These are phyloP conservation scores for Coccinonectria pachysandricola DNA, from an alignment of 2,329 filamentous ascomycete species.

Conservation along the genomic window DNA sequence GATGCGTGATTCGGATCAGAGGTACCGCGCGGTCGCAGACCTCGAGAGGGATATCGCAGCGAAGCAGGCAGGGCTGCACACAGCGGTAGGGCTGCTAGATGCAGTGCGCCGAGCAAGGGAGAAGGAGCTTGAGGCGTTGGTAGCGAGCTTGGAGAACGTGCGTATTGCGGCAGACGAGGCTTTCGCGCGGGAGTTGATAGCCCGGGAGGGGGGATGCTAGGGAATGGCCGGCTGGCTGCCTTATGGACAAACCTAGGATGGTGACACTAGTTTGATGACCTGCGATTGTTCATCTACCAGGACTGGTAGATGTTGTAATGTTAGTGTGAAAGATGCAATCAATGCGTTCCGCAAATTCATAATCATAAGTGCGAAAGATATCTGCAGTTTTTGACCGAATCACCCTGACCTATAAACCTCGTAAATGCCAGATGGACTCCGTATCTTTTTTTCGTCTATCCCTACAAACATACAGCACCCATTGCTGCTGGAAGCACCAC, in stretches of 20 bases:
- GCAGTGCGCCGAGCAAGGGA: constrained; percentile 16
- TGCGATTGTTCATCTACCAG: too few relatives aligned
- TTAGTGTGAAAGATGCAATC: too few relatives aligned
- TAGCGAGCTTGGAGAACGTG: constrained; percentile 26
- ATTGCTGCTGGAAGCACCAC: too few relatives aligned
- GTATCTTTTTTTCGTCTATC: constrained; percentile 17
- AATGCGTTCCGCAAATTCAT: too few relatives aligned
- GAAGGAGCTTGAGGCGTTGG: constrained; percentile 29
- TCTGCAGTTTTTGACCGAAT: too few relatives aligned
- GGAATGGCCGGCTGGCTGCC: too few relatives aligned
- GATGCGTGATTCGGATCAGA: too few relatives aligned
- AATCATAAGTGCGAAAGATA: too few relatives aligned
- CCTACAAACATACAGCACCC: constrained; percentile 14
- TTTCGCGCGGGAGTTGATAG: constrained; percentile 33
- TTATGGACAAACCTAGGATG: too few relatives aligned
- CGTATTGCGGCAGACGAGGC: constrained; percentile 36
- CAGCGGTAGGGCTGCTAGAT: constrained; percentile 16
- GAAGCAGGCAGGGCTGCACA: constrained; percentile 19
- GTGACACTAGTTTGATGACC: too few relatives aligned
- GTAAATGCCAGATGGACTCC: constrained; percentile 4
- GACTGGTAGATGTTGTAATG: too few relatives aligned
- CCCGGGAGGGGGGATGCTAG: constrained; percentile 2
- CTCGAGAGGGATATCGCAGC: constrained; percentile 24
- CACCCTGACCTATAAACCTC: constrained; percentile 5
- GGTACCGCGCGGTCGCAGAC: constrained; percentile 26